Evolutionary conservation across 2,329 filamentous ascomycete genomes (phyloP).

Genomic region (Coleophoma cylindrospora): DNA sequence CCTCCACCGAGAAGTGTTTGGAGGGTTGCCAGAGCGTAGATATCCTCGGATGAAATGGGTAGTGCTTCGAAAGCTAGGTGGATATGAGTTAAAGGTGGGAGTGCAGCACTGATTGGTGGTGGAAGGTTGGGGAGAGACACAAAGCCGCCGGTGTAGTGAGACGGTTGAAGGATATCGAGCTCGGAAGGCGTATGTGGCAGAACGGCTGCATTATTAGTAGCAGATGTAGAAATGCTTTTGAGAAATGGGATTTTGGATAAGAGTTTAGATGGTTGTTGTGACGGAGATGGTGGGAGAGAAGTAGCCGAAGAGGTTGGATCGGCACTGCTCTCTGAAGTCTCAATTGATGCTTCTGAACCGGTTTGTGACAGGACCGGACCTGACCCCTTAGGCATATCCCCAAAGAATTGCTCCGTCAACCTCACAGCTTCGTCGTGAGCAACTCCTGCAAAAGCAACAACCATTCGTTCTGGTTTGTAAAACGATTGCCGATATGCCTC

Average conservation of each 20-base stretch:
- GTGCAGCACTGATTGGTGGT: slow-evolving; percentile 69
- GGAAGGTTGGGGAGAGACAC: slow-evolving; percentile 78
- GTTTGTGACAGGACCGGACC: slow-evolving; percentile 45
- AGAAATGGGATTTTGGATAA: slow-evolving; percentile 84
- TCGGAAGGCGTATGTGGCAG: slow-evolving; percentile 36
- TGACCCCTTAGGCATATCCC: slow-evolving; percentile 68
- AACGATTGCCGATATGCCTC: slow-evolving; percentile 77
- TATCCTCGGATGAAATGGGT: slow-evolving; percentile 84
- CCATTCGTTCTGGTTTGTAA: slow-evolving; percentile 85
- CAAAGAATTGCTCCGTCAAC: slow-evolving; percentile 81
- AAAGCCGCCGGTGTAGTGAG: slow-evolving; percentile 92
- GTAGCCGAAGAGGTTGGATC: slow-evolving; percentile 32
- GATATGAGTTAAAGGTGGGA: slow-evolving; percentile 83
- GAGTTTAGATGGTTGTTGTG: slow-evolving; percentile 56
- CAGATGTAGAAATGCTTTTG: slow-evolving; percentile 79
- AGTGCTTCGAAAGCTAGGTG: slow-evolving; percentile 95
- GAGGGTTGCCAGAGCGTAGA: slow-evolving; percentile 91
- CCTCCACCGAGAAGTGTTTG: slow-evolving; percentile 95
- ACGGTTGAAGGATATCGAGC: slow-evolving; percentile 56
- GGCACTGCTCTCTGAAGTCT: slow-evolving; percentile 29
- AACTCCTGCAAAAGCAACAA: slow-evolving; percentile 92
- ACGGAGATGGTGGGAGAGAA: slow-evolving; percentile 32
- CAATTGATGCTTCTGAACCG: slow-evolving; percentile 53
- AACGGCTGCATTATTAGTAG: slow-evolving; percentile 56
- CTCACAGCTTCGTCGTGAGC: slow-evolving; percentile 74